Conservation (phyloP, 306 rosid species). For the Vachellia collinsii region DNA sequence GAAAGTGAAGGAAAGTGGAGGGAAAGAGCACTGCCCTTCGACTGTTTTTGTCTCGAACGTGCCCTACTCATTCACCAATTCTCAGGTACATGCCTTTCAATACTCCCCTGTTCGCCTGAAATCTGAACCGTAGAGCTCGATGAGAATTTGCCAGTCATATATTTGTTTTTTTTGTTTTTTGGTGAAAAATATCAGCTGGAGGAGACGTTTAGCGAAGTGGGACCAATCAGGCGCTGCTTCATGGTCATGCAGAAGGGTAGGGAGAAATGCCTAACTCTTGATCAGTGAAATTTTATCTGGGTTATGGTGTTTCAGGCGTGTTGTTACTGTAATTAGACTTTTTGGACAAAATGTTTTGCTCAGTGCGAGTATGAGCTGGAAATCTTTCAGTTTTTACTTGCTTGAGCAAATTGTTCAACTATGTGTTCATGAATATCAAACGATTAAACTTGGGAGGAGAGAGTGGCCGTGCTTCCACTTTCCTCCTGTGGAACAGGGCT, state of each 20-base stretch:
- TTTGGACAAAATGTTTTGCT: background rate
- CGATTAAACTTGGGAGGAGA: background rate
- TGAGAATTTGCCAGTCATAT: background rate
- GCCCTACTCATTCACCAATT: slow-evolving; percentile 74
- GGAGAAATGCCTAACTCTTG: background rate
- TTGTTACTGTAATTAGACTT: background rate
- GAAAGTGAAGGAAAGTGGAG: slow-evolving; percentile 54
- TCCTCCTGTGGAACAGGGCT: background rate
- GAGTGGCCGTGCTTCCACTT: background rate
- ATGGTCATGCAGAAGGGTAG: slow-evolving; percentile 82
- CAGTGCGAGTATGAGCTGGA: background rate
- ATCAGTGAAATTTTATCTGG: background rate
- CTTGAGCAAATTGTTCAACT: background rate
- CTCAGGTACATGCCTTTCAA: slow-evolving; percentile 55
- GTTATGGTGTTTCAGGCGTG: background rate
- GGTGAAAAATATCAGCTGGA: slow-evolving; percentile 59
- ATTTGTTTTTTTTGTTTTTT: background rate
- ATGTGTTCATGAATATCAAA: background rate
- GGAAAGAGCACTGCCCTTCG: slow-evolving; percentile 49
- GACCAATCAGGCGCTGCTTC: slow-evolving; percentile 89
- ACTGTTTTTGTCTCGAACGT: slow-evolving; percentile 77
- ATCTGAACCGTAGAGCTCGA: background rate
- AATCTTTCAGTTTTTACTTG: background rate
- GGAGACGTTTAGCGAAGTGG: slow-evolving; percentile 82
- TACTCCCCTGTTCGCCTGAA: background rate